phyloP scores from a whole-genome alignment of 495 filamentous ascomycete genomes.

The Hypoxylon perforatum region DNA sequence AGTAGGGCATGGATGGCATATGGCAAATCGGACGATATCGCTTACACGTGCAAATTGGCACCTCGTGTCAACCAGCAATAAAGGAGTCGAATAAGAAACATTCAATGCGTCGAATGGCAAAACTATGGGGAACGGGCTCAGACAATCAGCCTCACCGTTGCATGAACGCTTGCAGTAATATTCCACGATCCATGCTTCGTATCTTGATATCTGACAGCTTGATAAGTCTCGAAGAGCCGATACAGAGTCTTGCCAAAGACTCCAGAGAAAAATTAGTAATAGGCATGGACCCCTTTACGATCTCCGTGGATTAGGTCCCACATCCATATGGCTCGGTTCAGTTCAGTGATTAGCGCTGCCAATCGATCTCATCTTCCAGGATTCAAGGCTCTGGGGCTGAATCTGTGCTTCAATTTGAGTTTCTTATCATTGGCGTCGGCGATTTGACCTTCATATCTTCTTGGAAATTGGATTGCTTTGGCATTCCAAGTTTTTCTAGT shows the following conservation, averaged over 20 bases:
- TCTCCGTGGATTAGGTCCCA: slow-evolving; percentile 19
- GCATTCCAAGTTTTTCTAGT: too few species aligned
- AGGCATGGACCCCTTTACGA: slow-evolving; percentile 6
- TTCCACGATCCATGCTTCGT: slow-evolving; percentile 22
- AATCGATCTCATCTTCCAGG: slow-evolving; percentile 34
- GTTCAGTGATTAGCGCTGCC: slow-evolving; percentile 5
- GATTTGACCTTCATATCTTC: neutral
- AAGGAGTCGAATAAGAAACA: slow-evolving; percentile 19
- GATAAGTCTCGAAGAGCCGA: slow-evolving; percentile 4
- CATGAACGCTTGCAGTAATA: neutral
- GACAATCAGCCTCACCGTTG: slow-evolving; percentile 7
- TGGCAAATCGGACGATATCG: slow-evolving; percentile 23
- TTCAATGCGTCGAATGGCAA: slow-evolving; percentile 3
- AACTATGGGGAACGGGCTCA: neutral
- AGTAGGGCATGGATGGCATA: slow-evolving; percentile 19
- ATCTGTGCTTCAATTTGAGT: slow-evolving; percentile 21
- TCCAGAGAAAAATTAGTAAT: neutral
- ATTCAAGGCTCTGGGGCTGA: slow-evolving; percentile 22
- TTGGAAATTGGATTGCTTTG: too few species aligned
- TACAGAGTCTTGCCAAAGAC: neutral
- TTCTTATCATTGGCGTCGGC: slow-evolving; percentile 6
- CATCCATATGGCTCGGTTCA: slow-evolving; percentile 7
- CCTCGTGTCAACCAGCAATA: slow-evolving; percentile 29
- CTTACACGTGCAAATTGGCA: slow-evolving; percentile 22
- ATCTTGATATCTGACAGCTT: slow-evolving; percentile 27